Evolutionary conservation across 2,329 filamentous ascomycete genomes (phyloP).

Genomic region (Sporothrix mexicana): DNA sequence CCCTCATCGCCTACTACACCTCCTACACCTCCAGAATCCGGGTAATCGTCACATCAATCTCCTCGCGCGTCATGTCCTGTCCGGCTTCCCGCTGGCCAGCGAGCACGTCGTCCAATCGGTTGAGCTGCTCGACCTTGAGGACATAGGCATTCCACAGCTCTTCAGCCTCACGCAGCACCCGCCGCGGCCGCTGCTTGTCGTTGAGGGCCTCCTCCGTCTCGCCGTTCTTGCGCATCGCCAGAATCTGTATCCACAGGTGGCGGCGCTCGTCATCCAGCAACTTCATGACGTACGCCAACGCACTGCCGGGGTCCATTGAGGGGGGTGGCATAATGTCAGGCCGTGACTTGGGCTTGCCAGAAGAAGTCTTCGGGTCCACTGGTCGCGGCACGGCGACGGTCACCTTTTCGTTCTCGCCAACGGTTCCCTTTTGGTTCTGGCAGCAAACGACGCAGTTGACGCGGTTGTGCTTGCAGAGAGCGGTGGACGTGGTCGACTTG

Average conservation of each 20-base stretch:
- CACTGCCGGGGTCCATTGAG: slow-evolving; percentile 61
- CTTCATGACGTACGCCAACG: slow-evolving; percentile 84
- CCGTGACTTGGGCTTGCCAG: no score
- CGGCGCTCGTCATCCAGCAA: slow-evolving; percentile 78
- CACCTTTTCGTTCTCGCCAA: slow-evolving; percentile 33
- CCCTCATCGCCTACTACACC: not conserved
- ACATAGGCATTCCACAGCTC: slow-evolving; percentile 39
- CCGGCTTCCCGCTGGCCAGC: slow-evolving; percentile 75
- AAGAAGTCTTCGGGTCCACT: not conserved
- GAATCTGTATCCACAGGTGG: slow-evolving; percentile 75
- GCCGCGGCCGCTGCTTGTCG: slow-evolving; percentile 29
- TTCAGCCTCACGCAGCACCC: slow-evolving; percentile 36
- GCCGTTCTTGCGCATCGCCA: slow-evolving; percentile 51
- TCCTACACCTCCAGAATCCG: slow-evolving; percentile 50
- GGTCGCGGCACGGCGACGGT: slow-evolving; percentile 38
- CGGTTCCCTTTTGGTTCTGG: slow-evolving; percentile 35
- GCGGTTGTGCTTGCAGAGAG: slow-evolving; percentile 36
- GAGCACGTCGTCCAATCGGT: slow-evolving; percentile 78
- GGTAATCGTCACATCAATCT: slow-evolving; percentile 68
- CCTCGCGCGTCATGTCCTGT: slow-evolving; percentile 66
- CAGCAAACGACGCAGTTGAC: slow-evolving; percentile 38
- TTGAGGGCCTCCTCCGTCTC: slow-evolving; percentile 30
- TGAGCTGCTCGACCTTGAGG: slow-evolving; percentile 39
- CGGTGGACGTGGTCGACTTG: slow-evolving; percentile 2
- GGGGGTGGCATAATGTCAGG: slow-evolving; percentile 17